Evolutionary conservation across 345 rosid genomes (phyloP), one percentile per base, ranked within the genome.

Genomic region (Acer campestre): DNA sequence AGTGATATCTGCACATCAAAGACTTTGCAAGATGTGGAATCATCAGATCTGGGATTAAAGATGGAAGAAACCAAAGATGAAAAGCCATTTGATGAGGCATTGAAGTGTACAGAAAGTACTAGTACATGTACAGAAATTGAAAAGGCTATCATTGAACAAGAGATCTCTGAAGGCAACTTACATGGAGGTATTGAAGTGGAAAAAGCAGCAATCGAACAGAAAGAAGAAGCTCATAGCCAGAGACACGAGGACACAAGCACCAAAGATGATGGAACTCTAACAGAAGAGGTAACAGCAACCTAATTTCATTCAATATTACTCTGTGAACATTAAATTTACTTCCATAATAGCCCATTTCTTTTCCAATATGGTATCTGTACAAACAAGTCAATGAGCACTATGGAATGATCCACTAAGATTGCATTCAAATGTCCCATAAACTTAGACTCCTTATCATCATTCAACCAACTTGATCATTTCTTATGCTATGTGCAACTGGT

Each of bases 281-380:
- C 55, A 49, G 80, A 78, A 51, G 73, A 78, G 82, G 86, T 84
- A 11, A 76, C 73, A 64, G 38, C 31, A 58, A 70, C 48, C 64
- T 17, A 18, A 12, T 71, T 75, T 10, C 13, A 13, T 58, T 65
- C 29, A 31, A 51, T 71, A 44, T 35, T 51, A 73, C 7, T 51
- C 31, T 16, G 14, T 49, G 40, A 23, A 56, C 49, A 51, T 71
- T 42, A 35, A 51, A 68, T 51, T 17, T 9, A 40, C 66, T 75
- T 63, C 38, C 68, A 74, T 27, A 5, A 66, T 20, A 35, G 63
- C 38, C 40, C 71, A 23, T 44, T 46, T 49, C 18, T 9, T 65
- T 51, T 55, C 10, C 46, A 44, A 68, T 58, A 27, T 10, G 4
- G 16, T 23, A 11, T 51, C 70, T 27, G 49, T 49, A 63, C 25